These are phyloP conservation scores for Penicillium glabrum DNA, from an alignment of 2,329 filamentous ascomycete genomes.

Conservation along the genomic window DNA sequence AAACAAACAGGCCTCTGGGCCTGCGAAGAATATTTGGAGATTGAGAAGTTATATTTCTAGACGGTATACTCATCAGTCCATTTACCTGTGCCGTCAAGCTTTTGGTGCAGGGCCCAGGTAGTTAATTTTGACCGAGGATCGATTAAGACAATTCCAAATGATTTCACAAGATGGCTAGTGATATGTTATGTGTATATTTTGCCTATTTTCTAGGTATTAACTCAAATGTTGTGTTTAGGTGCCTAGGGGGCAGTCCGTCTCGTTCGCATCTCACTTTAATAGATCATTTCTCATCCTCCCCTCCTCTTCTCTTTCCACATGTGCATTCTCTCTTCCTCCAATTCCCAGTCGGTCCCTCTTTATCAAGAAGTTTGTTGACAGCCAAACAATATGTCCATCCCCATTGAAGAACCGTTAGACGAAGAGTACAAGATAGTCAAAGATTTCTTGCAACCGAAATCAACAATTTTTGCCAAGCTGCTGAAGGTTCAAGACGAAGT, in stretches of 20 bases:
- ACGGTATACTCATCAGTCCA: neutral
- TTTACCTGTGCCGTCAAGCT: neutral
- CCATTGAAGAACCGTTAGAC: neutral
- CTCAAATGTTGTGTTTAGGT: neutral
- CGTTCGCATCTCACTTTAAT: neutral
- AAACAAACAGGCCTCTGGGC: too few relatives aligned
- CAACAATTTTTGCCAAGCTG: neutral
- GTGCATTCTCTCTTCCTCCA: neutral
- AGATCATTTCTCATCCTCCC: constrained; percentile 4
- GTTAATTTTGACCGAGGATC: neutral
- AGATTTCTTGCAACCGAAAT: neutral
- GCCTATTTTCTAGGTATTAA: neutral
- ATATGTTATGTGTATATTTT: neutral
- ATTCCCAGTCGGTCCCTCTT: neutral
- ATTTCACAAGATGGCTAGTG: neutral
- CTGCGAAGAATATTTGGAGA: too few relatives aligned
- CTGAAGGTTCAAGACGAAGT: neutral
- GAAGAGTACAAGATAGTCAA: neutral
- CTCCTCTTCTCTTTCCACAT: neutral
- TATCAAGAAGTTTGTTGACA: neutral
- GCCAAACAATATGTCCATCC: neutral
- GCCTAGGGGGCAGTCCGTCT: too few relatives aligned
- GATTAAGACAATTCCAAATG: neutral
- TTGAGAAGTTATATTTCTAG: too few relatives aligned
- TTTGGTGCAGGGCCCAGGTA: neutral